phyloP scores from a whole-genome alignment of 2,329 filamentous ascomycete genomes.

The Trichophyton benhamiae region DNA sequence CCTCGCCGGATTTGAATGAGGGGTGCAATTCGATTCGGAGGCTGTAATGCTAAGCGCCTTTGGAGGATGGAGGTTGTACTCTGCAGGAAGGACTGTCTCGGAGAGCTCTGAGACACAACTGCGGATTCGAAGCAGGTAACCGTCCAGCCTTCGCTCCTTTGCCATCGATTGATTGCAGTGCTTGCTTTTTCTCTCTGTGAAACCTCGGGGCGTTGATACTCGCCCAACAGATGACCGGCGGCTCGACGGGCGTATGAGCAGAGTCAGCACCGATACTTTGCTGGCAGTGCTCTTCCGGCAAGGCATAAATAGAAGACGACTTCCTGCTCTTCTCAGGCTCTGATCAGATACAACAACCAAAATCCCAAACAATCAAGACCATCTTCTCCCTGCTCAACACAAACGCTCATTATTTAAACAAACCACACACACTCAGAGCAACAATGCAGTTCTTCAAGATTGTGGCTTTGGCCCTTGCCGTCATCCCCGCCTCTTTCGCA shows the following conservation, averaged over 20 bases:
- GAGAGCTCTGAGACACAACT: background rate
- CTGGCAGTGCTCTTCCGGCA: background rate
- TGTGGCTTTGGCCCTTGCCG: background rate
- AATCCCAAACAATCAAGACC: background rate
- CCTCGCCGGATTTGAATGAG: background rate
- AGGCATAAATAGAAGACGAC: background rate
- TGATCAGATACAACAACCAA: background rate
- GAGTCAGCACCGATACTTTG: background rate
- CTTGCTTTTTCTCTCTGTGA: slow-evolving; percentile 1
- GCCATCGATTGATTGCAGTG: background rate
- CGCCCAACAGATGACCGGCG: background rate
- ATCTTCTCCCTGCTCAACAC: background rate
- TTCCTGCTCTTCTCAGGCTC: background rate
- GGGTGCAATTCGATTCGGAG: background rate
- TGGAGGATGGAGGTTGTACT: background rate
- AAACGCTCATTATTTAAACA: no score
- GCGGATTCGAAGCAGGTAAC: background rate
- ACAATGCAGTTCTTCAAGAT: background rate
- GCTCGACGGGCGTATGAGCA: background rate
- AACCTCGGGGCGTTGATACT: background rate
- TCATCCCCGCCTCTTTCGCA: background rate
- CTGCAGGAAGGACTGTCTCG: background rate
- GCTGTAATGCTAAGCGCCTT: background rate
- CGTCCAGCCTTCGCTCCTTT: background rate
- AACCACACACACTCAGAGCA: background rate